Evolutionary conservation across 1,284 basidiomycete genomes (phyloP), one percentile per base, ranked within the genome.

Genomic region (Xerocomus minutiporus): DNA sequence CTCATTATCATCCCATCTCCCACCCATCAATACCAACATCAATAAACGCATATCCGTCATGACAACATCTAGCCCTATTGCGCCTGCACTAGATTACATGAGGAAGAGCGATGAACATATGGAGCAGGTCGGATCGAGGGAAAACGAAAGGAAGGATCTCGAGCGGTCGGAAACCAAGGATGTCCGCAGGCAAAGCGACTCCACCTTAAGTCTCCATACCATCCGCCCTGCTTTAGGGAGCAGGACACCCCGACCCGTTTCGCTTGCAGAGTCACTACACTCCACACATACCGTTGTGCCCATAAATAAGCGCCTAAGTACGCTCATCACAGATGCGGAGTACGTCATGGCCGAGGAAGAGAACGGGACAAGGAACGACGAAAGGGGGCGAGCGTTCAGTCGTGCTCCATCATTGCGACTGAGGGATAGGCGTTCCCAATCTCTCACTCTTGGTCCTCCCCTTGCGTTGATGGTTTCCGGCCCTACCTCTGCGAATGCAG

Each of bases 151-250:
- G 51, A 65, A 53, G 20, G 69, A 70, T 41, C 54, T 70, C 41
- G 67, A 71, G 58, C 84, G 81, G 68, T 81, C 82, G 55, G 69
- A 75, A 52, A 61, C 64, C 59, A 86, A 82, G 70, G 85, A 88
- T 57, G 71, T 76, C 34, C 84, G 83, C 80, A 72, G 86, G 58
- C 85, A 84, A 68, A 87, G 84, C 59, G 87, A 89, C 67, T 82
- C 86, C 6, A 87, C 85, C 11, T 81, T 84, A 65, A 84, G 84
- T 62, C 81, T 84, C 62, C 77, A 79, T 56, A 88, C 86, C 31
- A 79, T 86, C 54, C 78, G 85, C 32, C 80, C 83, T 42, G 75
- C 77, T 25, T 57, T 73, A 20, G 75, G 74, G 34, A 73, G 70
- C 53, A 76, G 77, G 31, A 73, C 80, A 1, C 83, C 86, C 29